phyloP scores from a whole-genome alignment of 768 basidiomycete genomes.

The Galerina sulciceps region DNA sequence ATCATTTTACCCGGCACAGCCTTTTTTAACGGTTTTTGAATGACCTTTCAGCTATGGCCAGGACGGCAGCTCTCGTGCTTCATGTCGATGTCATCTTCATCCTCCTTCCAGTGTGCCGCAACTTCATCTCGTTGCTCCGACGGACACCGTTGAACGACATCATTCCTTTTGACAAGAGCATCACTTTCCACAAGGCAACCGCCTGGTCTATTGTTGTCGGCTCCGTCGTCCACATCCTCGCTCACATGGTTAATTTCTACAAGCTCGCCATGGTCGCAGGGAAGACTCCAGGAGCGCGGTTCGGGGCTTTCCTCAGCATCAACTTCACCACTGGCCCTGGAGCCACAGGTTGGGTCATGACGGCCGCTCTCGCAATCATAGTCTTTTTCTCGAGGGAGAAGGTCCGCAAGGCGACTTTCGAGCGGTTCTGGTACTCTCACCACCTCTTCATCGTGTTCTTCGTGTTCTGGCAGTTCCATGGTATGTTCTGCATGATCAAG shows the following conservation, averaged over 20 bases:
- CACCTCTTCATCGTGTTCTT: constrained; percentile 94
- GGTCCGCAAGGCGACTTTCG: constrained; percentile 75
- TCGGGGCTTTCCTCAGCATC: constrained; percentile 70
- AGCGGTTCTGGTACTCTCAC: constrained; percentile 88
- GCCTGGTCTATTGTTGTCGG: constrained; percentile 89
- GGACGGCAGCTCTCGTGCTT: constrained; percentile 86
- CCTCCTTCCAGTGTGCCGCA: constrained; percentile 93
- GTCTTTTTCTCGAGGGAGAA: constrained; percentile 88
- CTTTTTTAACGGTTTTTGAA: background rate
- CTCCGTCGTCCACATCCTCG: constrained; percentile 73
- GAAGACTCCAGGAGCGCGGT: constrained; percentile 52
- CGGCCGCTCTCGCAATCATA: constrained; percentile 71
- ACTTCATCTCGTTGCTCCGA: constrained; percentile 89
- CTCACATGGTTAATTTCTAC: constrained; percentile 88
- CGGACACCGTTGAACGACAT: constrained; percentile 83
- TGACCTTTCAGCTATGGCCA: constrained; percentile 69
- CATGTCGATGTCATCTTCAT: constrained; percentile 94
- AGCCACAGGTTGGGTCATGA: constrained; percentile 90
- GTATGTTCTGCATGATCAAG: constrained; percentile 96
- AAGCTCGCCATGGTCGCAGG: constrained; percentile 64
- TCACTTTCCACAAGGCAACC: constrained; percentile 88
- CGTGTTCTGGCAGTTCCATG: constrained; percentile 92
- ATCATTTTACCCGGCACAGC: constrained; percentile 18
- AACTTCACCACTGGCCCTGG: constrained; percentile 88
- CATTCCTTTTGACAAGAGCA: constrained; percentile 94